These are phyloP conservation scores for Lathyrus aphaca DNA, from an alignment of 306 rosid genomes.

Conservation along the genomic window DNA sequence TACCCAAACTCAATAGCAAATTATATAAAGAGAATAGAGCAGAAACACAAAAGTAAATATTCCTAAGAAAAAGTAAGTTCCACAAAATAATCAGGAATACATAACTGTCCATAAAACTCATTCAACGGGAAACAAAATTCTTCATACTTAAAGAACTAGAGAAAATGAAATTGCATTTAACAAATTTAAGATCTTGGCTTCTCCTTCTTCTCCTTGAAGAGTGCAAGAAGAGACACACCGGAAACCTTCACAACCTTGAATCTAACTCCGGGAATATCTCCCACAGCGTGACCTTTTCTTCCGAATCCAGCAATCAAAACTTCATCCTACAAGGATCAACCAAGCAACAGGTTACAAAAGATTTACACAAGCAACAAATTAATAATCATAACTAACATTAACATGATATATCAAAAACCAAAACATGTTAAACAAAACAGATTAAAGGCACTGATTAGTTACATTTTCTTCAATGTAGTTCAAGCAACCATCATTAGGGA, in stretches of 20 bases:
- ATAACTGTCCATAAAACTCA: slow-evolving; percentile 42
- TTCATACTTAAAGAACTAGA: slow-evolving; percentile 20
- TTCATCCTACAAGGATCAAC: slow-evolving; percentile 60
- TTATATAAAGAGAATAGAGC: background rate
- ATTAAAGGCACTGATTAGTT: background rate
- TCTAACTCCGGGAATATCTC: slow-evolving; percentile 92
- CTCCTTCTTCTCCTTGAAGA: slow-evolving; percentile 87
- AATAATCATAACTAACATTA: background rate
- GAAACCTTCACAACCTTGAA: slow-evolving; percentile 80
- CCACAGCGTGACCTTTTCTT: slow-evolving; percentile 78
- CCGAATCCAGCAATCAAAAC: slow-evolving; percentile 88
- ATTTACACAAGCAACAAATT: background rate
- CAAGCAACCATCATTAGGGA: slow-evolving; percentile 83
- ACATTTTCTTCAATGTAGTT: slow-evolving; percentile 83
- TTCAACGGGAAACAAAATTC: slow-evolving; percentile 29
- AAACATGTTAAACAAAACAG: background rate
- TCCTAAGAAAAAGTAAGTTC: slow-evolving; percentile 22
- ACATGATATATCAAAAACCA: background rate
- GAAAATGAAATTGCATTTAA: background rate
- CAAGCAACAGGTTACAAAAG: background rate
- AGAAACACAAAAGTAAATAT: background rate
- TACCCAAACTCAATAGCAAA: background rate
- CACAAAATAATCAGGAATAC: slow-evolving; percentile 28
- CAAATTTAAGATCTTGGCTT: slow-evolving; percentile 67
- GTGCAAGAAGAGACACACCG: slow-evolving; percentile 75